Evolutionary conservation across 2,329 filamentous ascomycete genomes (phyloP).

Genomic region (Biscogniauxia sp.): DNA sequence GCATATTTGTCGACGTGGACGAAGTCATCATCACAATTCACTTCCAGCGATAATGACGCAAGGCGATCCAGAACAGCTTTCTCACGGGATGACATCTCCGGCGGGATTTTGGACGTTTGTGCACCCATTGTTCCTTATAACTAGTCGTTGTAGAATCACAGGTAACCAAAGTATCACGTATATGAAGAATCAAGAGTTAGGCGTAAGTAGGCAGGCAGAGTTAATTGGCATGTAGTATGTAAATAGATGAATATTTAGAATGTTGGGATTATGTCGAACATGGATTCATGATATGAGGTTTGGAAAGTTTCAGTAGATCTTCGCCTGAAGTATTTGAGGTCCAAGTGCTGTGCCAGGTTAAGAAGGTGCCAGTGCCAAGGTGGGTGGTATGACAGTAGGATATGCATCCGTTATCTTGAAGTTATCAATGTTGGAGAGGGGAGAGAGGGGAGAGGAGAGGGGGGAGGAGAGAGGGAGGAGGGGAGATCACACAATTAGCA

Average conservation of each 20-base stretch:
- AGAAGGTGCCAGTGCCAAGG: conserved; percentile 16
- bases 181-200: no score
- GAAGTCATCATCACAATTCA: conserved; percentile 44
- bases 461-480: no score
- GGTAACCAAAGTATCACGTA: neutral
- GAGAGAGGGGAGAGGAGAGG: no score
- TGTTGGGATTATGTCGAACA: no score
- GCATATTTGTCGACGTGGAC: conserved; percentile 49
- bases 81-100: conserved; percentile 33
- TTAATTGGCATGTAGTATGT: neutral
- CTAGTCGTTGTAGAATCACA: neutral
- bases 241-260: neutral
- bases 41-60: conserved; percentile 44
- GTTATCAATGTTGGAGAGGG: neutral
- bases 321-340: no score
- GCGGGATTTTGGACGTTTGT: conserved; percentile 40
- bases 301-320: no score
- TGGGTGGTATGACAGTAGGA: neutral
- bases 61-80: conserved; percentile 46
- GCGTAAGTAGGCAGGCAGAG: no score
- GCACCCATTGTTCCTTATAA: conserved; percentile 36
- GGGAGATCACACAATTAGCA: no score
- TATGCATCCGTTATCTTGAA: neutral
- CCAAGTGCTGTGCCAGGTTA: conserved; percentile 5
- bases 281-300: no score